These are phyloP conservation scores for Thelonectria olida DNA, from an alignment of 2,329 filamentous ascomycete genomes.

Conservation along the genomic window DNA sequence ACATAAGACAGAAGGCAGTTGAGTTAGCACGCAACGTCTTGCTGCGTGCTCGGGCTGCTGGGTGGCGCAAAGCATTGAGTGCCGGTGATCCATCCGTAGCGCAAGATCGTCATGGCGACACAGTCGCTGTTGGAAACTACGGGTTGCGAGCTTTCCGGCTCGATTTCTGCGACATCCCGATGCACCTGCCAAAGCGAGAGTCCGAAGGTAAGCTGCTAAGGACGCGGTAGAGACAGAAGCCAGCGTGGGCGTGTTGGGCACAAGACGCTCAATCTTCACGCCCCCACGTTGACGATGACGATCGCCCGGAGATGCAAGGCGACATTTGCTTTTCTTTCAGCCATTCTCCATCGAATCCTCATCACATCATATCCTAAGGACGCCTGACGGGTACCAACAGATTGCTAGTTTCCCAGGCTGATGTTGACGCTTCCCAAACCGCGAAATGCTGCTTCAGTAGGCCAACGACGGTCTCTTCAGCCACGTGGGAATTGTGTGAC, in stretches of 20 bases:
- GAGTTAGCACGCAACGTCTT: neutral
- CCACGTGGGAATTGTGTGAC: slow-evolving; percentile 5
- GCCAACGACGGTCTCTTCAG: neutral
- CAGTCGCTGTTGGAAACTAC: too few relatives aligned
- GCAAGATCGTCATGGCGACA: neutral
- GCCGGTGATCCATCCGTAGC: slow-evolving; percentile 3
- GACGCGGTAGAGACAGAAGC: neutral
- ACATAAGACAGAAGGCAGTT: neutral
- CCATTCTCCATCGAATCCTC: neutral
- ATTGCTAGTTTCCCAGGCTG: too few relatives aligned
- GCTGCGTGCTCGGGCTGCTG: neutral
- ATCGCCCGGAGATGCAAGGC: neutral
- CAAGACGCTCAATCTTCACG: too few relatives aligned
- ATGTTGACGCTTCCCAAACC: slow-evolving; percentile 15
- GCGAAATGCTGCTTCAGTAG: slow-evolving; percentile 7
- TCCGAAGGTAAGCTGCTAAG: neutral
- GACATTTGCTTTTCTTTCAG: neutral
- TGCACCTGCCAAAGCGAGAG: neutral
- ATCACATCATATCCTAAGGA: slow-evolving; percentile 16
- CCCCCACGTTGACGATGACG: neutral
- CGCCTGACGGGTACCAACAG: too few relatives aligned
- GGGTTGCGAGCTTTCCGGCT: neutral
- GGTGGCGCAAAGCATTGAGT: neutral
- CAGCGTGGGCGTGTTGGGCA: too few relatives aligned
- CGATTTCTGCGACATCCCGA: neutral